Conservation (phyloP, 305 asterid genomes). For the Striga hermonthica region DNA sequence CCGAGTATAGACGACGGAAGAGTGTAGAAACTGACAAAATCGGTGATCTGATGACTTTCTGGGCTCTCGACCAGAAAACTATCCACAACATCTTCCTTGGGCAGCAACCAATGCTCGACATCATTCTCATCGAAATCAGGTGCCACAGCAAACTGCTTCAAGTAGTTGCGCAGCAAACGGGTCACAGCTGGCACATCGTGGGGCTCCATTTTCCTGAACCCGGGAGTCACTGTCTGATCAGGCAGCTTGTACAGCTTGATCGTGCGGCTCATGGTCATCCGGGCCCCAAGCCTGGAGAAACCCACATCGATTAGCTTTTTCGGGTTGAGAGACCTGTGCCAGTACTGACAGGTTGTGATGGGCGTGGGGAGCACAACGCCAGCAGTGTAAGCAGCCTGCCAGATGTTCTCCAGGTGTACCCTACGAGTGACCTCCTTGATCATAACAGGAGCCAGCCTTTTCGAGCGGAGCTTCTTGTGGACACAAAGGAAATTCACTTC, state of each 20-base stretch:
- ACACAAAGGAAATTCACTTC: slow-evolving; percentile 66
- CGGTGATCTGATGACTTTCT: slow-evolving; percentile 61
- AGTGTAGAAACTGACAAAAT: slow-evolving; percentile 65
- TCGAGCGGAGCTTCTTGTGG: slow-evolving; percentile 66
- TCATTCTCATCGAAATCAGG: slow-evolving; percentile 68
- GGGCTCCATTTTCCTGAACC: slow-evolving; percentile 66
- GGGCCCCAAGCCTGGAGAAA: slow-evolving; percentile 63
- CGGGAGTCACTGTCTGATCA: slow-evolving; percentile 54
- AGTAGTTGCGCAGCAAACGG: slow-evolving; percentile 59
- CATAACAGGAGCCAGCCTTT: slow-evolving; percentile 76
- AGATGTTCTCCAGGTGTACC: slow-evolving; percentile 67
- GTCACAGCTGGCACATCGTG: slow-evolving; percentile 68
- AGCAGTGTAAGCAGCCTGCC: slow-evolving; percentile 81
- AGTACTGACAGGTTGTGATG: slow-evolving; percentile 62
- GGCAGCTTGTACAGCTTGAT: slow-evolving; percentile 64
- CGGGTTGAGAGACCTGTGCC: slow-evolving; percentile 71
- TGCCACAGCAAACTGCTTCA: slow-evolving; percentile 54
- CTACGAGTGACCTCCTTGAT: slow-evolving; percentile 70
- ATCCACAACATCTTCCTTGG: slow-evolving; percentile 57
- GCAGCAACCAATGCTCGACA: slow-evolving; percentile 70
- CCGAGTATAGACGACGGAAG: slow-evolving; percentile 69
- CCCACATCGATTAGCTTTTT: slow-evolving; percentile 73
- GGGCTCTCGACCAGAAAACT: slow-evolving; percentile 71
- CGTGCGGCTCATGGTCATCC: slow-evolving; percentile 76
- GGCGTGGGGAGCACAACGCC: slow-evolving; percentile 72